A percentile compares a stretch with the other conserved stretches of the same genome.
Conservation (phyloP, 2,329 filamentous ascomycete genomes). For the Nemania sp. region DNA sequence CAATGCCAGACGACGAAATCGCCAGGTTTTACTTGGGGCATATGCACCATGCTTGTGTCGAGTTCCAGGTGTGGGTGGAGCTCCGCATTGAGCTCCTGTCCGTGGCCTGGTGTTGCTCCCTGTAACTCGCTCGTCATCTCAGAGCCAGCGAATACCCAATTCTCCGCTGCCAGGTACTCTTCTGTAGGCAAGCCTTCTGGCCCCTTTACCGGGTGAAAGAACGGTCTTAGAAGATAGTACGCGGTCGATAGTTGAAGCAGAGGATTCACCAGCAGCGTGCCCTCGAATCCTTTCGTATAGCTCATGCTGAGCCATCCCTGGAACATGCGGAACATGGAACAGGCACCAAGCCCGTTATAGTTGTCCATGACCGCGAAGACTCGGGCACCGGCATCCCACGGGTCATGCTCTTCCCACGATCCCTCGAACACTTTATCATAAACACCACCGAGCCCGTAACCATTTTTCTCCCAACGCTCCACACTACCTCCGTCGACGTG, state of each 20-base stretch:
- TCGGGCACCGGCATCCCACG: slow-evolving; percentile 81
- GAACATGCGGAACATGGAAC: slow-evolving; percentile 87
- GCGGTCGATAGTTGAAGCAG: slow-evolving; percentile 79
- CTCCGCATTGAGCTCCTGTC: slow-evolving; percentile 73
- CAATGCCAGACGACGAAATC: slow-evolving; percentile 90
- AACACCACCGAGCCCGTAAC: slow-evolving; percentile 74
- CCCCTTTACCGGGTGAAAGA: slow-evolving; percentile 71
- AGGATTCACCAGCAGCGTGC: slow-evolving; percentile 85
- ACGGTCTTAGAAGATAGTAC: slow-evolving; percentile 85
- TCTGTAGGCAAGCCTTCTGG: slow-evolving; percentile 56
- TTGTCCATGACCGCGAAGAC: slow-evolving; percentile 77
- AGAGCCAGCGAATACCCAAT: slow-evolving; percentile 69
- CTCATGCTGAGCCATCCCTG: slow-evolving; percentile 92
- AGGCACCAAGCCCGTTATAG: slow-evolving; percentile 84
- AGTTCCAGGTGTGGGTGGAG: slow-evolving; percentile 79
- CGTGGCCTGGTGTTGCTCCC: slow-evolving; percentile 75
- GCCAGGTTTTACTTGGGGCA: slow-evolving; percentile 76
- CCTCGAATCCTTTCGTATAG: slow-evolving; percentile 76
- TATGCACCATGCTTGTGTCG: slow-evolving; percentile 75
- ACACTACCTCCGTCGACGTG: slow-evolving; percentile 80
- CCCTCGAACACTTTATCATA: slow-evolving; percentile 81
- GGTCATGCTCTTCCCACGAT: slow-evolving; percentile 83
- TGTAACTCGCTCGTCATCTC: slow-evolving; percentile 71
- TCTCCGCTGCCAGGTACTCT: slow-evolving; percentile 63
- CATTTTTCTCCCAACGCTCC: slow-evolving; percentile 78